These are phyloP conservation scores for Boletellus emodensis DNA, from an alignment of 768 basidiomycete species.

Conservation along the genomic window DNA sequence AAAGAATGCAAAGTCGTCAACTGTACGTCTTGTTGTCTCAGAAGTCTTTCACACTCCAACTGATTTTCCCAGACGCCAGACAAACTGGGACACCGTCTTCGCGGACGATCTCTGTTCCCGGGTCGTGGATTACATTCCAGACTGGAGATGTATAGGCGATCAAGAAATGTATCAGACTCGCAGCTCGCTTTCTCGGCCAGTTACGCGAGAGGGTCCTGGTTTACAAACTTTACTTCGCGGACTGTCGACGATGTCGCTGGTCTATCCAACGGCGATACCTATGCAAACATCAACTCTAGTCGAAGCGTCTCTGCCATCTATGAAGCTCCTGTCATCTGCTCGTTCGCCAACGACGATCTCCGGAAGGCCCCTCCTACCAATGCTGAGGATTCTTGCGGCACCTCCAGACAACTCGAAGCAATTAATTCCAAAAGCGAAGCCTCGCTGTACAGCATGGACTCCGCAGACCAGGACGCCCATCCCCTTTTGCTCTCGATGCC, in stretches of 20 bases:
- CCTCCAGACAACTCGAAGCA: neutral
- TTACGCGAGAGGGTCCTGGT: constrained; percentile 17
- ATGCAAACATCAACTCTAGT: neutral
- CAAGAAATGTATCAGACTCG: constrained; percentile 24
- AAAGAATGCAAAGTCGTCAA: neutral
- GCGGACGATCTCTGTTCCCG: constrained; percentile 1
- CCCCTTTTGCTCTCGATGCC: constrained; percentile 25
- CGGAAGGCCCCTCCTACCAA: neutral
- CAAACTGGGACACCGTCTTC: neutral
- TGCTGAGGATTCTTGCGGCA: neutral
- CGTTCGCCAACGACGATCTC: neutral
- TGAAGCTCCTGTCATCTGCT: neutral
- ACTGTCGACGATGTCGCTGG: constrained; percentile 10
- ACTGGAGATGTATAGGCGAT: neutral
- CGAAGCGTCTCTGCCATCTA: neutral
- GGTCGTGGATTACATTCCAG: neutral
- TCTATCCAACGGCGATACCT: neutral
- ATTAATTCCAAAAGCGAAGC: constrained; percentile 9
- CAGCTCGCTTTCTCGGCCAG: constrained; percentile 18
- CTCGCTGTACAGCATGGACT: constrained; percentile 24
- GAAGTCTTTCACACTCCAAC: neutral
- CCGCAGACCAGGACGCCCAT: constrained; percentile 24
- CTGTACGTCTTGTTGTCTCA: constrained; percentile 6
- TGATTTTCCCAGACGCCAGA: neutral
- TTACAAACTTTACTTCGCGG: constrained; percentile 7